These are phyloP conservation scores for Plasmodium cynomolgi DNA, from an alignment of 169 alveolate species.

Conservation along the genomic window DNA sequence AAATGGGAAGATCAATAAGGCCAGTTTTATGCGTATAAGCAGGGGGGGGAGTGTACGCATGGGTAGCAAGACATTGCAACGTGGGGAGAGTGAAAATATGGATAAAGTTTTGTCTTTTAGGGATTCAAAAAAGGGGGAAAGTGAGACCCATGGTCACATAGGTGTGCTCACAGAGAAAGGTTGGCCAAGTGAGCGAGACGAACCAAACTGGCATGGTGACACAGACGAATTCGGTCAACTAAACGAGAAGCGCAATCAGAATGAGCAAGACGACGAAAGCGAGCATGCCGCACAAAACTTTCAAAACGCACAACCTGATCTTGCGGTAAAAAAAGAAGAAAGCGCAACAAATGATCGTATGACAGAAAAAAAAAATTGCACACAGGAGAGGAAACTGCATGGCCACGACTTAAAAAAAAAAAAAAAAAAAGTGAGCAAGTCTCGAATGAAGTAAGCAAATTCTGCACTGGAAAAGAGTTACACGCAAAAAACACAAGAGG, in stretches of 20 bases:
- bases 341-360: conserved; percentile 3
- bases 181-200: neutral
- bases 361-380: conserved; percentile 5
- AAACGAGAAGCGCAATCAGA: neutral
- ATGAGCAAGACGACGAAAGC: conserved; percentile 2
- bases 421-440: conserved; percentile 12
- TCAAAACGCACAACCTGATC: neutral
- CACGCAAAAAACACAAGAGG: neutral
- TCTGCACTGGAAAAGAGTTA: neutral
- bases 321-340: conserved; percentile 1
- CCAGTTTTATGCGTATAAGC: neutral
- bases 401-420: conserved; percentile 1
- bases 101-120: neutral
- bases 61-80: neutral
- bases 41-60: neutral
- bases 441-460: neutral
- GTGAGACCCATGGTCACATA: neutral
- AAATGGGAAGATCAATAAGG: neutral
- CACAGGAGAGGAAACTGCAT: neutral
- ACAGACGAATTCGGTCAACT: neutral
- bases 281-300: neutral
- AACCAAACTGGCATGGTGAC: neutral
- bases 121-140: neutral
- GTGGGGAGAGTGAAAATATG: neutral
- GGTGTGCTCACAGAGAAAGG: neutral